Evolutionary conservation across 352 stramenopile species (phyloP).

Genomic region (Pythium grandisporangium): DNA sequence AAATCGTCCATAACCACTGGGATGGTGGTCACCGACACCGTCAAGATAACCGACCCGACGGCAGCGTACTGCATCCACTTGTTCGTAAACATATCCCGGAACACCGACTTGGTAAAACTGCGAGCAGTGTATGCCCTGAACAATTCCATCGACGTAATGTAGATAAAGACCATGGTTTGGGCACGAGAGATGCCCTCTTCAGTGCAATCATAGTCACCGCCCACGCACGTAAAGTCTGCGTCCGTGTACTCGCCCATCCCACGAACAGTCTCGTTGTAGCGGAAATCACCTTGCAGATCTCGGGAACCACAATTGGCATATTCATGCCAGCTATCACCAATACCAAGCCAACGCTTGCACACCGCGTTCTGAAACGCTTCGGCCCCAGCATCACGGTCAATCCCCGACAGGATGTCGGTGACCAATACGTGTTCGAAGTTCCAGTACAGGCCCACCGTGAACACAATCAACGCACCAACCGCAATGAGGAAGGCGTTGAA

Average conservation of each 20-base stretch:
- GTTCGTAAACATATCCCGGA: constrained; percentile 61
- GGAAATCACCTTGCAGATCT: constrained; percentile 19
- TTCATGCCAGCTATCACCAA: constrained; percentile 27
- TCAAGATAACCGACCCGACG: constrained; percentile 43
- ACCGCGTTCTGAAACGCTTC: constrained; percentile 34
- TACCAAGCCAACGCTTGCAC: constrained; percentile 45
- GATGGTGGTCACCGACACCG: constrained; percentile 62
- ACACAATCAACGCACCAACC: constrained; percentile 43
- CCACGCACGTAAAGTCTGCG: constrained; percentile 37
- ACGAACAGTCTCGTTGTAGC: constrained; percentile 35
- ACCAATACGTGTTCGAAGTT: constrained; percentile 56
- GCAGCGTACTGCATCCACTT: constrained; percentile 76
- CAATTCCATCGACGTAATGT: constrained; percentile 76
- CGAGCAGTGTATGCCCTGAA: constrained; percentile 61
- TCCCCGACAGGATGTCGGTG: constrained; percentile 33
- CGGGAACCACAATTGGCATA: constrained; percentile 40
- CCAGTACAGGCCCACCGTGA: constrained; percentile 53
- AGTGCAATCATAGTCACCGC: constrained; percentile 45
- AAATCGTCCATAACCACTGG: constrained; percentile 52
- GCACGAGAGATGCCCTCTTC: constrained; percentile 50
- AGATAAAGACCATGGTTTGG: constrained; percentile 69
- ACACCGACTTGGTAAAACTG: constrained; percentile 73
- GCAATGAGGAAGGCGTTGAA: constrained; percentile 59
- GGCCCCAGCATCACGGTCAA: constrained; percentile 23
- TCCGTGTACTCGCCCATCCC: no score